Base-by-base conservation (phyloP, 176 grass and related monocot species). In the Aechmea fasciata region DNA sequence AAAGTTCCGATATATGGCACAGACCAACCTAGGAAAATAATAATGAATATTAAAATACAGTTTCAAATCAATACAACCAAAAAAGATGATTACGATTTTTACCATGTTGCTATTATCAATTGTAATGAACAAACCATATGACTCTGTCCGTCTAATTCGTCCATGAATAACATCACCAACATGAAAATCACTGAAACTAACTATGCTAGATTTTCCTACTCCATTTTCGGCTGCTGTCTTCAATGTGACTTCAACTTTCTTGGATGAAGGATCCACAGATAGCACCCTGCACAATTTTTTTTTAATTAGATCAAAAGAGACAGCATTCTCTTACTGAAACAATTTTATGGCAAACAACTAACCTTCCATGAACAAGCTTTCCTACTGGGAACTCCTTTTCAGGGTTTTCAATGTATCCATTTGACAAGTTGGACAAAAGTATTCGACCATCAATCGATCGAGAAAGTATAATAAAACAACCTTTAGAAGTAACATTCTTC, bases 391-490 rank as follows among this genome's bases (percentile, higher is more conserved):
- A 97, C 62, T 78, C 86, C 57, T 79, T 92, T 81, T 90, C 79
- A 67, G 93, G 93, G 73, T 90, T 87, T 83, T 84, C 85, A 71
- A 92, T 69, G 51, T 85, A 92, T 65, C 79, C 86, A 85, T 97
- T 81, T 66, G 93, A 92, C 69, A 97, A 77, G 64, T 97, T 88
- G 33, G 89, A 97, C 48, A 97, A 63, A 66, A 85, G 78, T 57
- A 92, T 90, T 69, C 93, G 83, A 77, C 84, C 93, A 20, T 92
- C 93, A 71, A 97, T 52, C 55, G 47, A 65, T 87, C 74, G 79
- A 76, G 93, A 97, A 71, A 97, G 78, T 53, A 87, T 87, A 82
- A 97, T 81, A 66, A 97, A 97, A 80, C 93, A 97, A 64, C 93
- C 93, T 83, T 92, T 97, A 14, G 86, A 15, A 71, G 69, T 90